A percentile compares a stretch with the other conserved stretches of the same genome.
phyloP scores from a whole-genome alignment of 257 asterid species.

The Penstemon barbatus region DNA sequence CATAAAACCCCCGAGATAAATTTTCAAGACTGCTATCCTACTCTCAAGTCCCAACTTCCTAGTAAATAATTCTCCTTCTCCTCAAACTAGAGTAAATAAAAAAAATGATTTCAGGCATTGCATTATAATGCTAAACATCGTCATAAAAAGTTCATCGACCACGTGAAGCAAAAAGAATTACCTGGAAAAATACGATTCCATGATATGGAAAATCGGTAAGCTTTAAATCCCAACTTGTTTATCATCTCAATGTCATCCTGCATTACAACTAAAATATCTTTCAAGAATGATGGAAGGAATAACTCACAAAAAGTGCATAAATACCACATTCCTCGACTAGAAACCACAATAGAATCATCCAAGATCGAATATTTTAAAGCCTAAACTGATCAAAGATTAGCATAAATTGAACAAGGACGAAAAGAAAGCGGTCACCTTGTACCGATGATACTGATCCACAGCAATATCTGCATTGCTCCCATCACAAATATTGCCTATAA shows the following conservation, averaged over 20 bases:
- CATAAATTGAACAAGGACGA: slow-evolving; percentile 11
- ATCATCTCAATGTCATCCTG: slow-evolving; percentile 62
- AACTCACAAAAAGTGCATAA: slow-evolving; percentile 12
- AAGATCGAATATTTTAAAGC: background rate
- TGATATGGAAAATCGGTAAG: slow-evolving; percentile 58
- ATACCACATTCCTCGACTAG: slow-evolving; percentile 16
- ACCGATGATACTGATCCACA: slow-evolving; percentile 56
- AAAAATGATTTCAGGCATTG: background rate
- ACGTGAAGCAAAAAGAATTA: slow-evolving; percentile 14
- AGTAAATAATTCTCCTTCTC: background rate
- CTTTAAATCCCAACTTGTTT: slow-evolving; percentile 53
- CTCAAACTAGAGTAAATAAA: background rate
- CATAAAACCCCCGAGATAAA: slow-evolving; percentile 21
- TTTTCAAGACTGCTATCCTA: background rate
- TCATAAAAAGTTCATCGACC: background rate
- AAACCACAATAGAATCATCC: slow-evolving; percentile 17
- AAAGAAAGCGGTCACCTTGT: slow-evolving; percentile 38
- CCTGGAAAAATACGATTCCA: slow-evolving; percentile 63
- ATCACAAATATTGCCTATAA: slow-evolving; percentile 50
- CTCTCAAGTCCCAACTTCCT: background rate
- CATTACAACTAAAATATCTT: slow-evolving; percentile 9
- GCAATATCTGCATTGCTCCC: slow-evolving; percentile 56
- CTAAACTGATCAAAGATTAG: background rate
- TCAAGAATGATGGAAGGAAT: slow-evolving; percentile 7
- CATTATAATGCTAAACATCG: too few species aligned